Evolutionary conservation across 495 filamentous ascomycete genomes (phyloP), one percentile per base, ranked within the genome.

Genomic region (Podospora pseudoanserina): DNA sequence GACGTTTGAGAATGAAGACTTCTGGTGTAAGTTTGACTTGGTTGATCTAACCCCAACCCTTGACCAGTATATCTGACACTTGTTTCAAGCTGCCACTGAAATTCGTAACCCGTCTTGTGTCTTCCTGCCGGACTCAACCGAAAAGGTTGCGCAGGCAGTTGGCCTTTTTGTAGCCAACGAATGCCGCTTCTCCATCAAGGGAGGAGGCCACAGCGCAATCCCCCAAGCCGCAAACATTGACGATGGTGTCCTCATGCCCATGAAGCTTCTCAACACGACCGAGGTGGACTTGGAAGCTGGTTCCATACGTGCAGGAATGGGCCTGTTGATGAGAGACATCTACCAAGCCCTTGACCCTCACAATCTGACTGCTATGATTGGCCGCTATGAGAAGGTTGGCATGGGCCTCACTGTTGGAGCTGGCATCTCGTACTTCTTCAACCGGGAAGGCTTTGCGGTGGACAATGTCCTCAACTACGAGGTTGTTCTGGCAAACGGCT

Each of bases 381-480:
- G 39, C 39, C 39, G 39, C 13, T 49, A 49, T 49, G 39, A 49
- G 9, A 49, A 49, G 39, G 39, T 49, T 2, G 39, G 39, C 2
- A 5, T 49, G 39, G 55, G 55, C 16, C 23, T 58, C n/a, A 58
- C 23, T 11, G n/a, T 58, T 26, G 55, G 55, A 19, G 55, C n/a
- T 20, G 55, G 55, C 23, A 58, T 58, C 6, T 58, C 55, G n/a
- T 58, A 58, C 55, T 58, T 58, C 18, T 58, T 26, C n/a, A 26
- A 26, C 23, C 55, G 55, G 6, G n/a, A 58, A 11, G 55, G 55
- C 18, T 58, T 58, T 26, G 23, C 23, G 2, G 23, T 26, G 9
- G 55, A 58, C 55, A 58, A 58, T 58, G 55, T 58, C 7, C 3
- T 58, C 55, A 58, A 58, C 18, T 58, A 20, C 18, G 55, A 58